phyloP scores from a whole-genome alignment of 163 green algal species.

The Prototheca cutis region DNA sequence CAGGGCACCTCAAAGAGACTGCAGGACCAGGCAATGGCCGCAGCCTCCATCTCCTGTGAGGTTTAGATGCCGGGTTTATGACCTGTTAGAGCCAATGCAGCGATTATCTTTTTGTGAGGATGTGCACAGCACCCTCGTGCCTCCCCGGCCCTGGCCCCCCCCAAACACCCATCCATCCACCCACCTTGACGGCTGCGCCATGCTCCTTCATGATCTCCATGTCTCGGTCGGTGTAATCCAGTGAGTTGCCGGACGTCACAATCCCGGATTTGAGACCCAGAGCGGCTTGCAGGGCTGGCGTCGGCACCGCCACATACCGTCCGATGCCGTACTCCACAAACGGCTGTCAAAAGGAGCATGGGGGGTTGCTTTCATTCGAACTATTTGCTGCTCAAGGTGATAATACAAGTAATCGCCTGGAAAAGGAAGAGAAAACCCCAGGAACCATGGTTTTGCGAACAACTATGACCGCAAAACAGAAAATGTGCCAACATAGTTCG shows the following conservation, averaged over 20 bases:
- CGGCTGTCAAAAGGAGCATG: slow-evolving; percentile 21
- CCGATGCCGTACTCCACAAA: slow-evolving; percentile 81
- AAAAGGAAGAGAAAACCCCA: too few relatives aligned
- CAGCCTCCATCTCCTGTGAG: slow-evolving; percentile 85
- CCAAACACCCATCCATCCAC: background rate
- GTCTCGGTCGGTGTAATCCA: slow-evolving; percentile 76
- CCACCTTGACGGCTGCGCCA: slow-evolving; percentile 68
- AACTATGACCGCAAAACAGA: too few relatives aligned
- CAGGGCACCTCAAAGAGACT: slow-evolving; percentile 64
- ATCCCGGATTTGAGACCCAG: slow-evolving; percentile 44
- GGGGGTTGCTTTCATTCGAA: too few relatives aligned
- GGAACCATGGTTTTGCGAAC: too few relatives aligned
- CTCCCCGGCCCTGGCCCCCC: too few relatives aligned
- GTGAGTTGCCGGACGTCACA: slow-evolving; percentile 79
- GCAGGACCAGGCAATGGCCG: slow-evolving; percentile 65
- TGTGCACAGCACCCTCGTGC: background rate
- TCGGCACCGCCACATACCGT: slow-evolving; percentile 32
- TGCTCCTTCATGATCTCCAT: slow-evolving; percentile 65
- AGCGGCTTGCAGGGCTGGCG: slow-evolving; percentile 39
- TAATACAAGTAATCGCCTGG: too few relatives aligned
- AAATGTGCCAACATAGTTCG: too few relatives aligned
- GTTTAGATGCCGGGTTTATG: too few relatives aligned
- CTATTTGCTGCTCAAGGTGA: too few relatives aligned
- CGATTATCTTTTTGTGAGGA: too few relatives aligned
- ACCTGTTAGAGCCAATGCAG: too few relatives aligned